A percentile compares a stretch with the other conserved stretches of the same genome.
These are phyloP conservation scores for Boletellus dicymbophilus DNA, from an alignment of 1,284 basidiomycete genomes.

Conservation along the genomic window DNA sequence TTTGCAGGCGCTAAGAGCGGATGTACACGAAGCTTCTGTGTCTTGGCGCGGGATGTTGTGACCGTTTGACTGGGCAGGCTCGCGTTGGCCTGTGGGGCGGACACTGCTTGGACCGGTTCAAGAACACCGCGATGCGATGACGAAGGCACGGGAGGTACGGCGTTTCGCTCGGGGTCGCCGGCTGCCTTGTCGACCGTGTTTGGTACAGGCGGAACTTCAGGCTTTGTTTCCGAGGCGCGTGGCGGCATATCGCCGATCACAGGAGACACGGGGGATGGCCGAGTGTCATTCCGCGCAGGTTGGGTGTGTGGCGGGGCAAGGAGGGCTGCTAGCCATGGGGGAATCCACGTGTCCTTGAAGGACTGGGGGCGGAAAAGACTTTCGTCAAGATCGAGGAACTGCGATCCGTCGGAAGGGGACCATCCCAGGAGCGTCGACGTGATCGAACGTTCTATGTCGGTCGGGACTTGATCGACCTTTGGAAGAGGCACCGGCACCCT, in stretches of 20 bases:
- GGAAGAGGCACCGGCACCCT: neutral
- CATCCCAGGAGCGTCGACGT: slow-evolving; percentile 22
- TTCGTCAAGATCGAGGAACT: slow-evolving; percentile 27
- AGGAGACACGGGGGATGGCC: neutral
- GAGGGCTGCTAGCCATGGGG: slow-evolving; percentile 10
- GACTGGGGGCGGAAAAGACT: slow-evolving; percentile 12
- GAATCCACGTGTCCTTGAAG: neutral
- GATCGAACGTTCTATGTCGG: neutral
- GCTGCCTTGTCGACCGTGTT: neutral
- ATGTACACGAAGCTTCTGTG: slow-evolving; percentile 9
- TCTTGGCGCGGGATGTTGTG: neutral
- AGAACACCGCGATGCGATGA: neutral
- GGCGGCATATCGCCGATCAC: neutral
- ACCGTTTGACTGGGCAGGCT: neutral
- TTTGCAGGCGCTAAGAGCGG: neutral
- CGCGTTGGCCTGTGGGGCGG: neutral
- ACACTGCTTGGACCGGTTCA: slow-evolving; percentile 1
- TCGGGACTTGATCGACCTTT: neutral
- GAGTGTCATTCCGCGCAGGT: neutral
- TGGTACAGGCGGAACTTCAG: neutral
- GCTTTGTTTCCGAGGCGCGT: neutral
- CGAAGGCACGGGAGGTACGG: neutral
- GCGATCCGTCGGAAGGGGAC: slow-evolving; percentile 26
- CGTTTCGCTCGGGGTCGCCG: neutral
- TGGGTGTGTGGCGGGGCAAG: neutral